Evolutionary conservation across 1,284 basidiomycete species (phyloP).

Genomic region (Flammula alnicola): DNA sequence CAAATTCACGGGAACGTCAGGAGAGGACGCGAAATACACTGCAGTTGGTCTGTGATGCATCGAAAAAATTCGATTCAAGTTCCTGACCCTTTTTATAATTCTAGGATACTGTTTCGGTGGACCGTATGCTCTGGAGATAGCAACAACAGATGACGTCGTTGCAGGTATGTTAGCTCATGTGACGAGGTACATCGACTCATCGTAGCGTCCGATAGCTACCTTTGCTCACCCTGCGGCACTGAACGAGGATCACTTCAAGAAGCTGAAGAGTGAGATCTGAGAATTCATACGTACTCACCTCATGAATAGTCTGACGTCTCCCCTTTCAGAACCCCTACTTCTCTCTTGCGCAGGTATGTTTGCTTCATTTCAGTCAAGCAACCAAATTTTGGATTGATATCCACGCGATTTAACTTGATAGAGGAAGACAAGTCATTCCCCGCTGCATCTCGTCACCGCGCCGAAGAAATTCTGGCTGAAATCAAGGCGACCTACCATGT

Average conservation of each 20-base stretch:
- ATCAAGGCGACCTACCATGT: conserved; percentile 47
- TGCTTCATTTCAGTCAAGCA: neutral
- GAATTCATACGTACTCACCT: neutral
- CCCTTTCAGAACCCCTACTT: conserved; percentile 50
- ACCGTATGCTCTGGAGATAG: conserved; percentile 50
- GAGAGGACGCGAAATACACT: conserved; percentile 30
- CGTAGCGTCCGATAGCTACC: conserved; percentile 39
- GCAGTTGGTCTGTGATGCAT: conserved; percentile 34
- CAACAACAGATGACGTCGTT: conserved; percentile 41
- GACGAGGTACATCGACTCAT: neutral
- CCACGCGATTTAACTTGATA: conserved; percentile 22
- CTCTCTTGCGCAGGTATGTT: conserved; percentile 54
- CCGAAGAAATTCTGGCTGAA: conserved; percentile 49
- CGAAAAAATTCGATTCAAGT: neutral
- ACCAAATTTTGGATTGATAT: neutral
- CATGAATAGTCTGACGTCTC: neutral
- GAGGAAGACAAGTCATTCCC: conserved; percentile 52
- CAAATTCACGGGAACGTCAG: too few relatives aligned
- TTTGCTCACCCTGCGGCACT: conserved; percentile 60
- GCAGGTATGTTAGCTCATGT: neutral
- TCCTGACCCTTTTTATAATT: conserved; percentile 24
- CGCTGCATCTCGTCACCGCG: conserved; percentile 42
- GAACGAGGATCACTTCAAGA: conserved; percentile 49
- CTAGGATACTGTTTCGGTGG: conserved; percentile 58
- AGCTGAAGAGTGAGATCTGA: conserved; percentile 53